Evolutionary conservation across 2,329 filamentous ascomycete species (phyloP).

Genomic region (Cercospora zeina): DNA sequence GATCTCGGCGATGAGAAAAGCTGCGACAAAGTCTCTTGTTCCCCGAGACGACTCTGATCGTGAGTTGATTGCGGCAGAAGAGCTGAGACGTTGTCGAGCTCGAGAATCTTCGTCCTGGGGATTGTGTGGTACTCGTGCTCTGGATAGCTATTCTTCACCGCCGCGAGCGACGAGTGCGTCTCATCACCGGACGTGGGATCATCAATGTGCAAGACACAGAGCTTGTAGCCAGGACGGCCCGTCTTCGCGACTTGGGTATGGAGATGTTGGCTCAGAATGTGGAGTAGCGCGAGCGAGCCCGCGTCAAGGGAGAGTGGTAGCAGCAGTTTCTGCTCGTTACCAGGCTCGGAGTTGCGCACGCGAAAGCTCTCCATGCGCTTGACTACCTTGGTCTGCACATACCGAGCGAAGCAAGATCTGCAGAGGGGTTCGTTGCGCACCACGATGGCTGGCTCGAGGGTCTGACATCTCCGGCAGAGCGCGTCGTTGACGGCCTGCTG

Average conservation of each 20-base stretch:
- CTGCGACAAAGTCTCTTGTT: slow-evolving; percentile 5
- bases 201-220: slow-evolving; percentile 57
- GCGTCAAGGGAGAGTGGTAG: slow-evolving; percentile 80
- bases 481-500: slow-evolving; percentile 26
- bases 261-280: slow-evolving; percentile 71
- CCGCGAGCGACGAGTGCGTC: slow-evolving; percentile 31
- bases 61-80: slow-evolving; percentile 7
- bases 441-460: slow-evolving; percentile 52
- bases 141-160: slow-evolving; percentile 62
- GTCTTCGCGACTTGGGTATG: slow-evolving; percentile 64
- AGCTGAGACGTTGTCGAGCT: slow-evolving; percentile 18
- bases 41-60: background rate
- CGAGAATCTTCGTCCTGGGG: slow-evolving; percentile 21
- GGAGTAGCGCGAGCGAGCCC: slow-evolving; percentile 74
- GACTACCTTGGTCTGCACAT: slow-evolving; percentile 74
- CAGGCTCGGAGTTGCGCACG: slow-evolving; percentile 49
- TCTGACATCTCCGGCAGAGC: slow-evolving; percentile 60
- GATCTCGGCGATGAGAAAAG: slow-evolving; percentile 41
- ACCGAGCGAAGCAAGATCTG: slow-evolving; percentile 73
- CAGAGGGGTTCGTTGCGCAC: slow-evolving; percentile 63
- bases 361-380: slow-evolving; percentile 73
- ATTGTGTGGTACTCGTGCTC: slow-evolving; percentile 49
- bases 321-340: slow-evolving; percentile 59
- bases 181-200: slow-evolving; percentile 32
- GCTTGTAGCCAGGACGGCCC: slow-evolving; percentile 65